Evolutionary conservation across 139 green algal species (phyloP).

Genomic region (Yamagishiella unicocca): DNA sequence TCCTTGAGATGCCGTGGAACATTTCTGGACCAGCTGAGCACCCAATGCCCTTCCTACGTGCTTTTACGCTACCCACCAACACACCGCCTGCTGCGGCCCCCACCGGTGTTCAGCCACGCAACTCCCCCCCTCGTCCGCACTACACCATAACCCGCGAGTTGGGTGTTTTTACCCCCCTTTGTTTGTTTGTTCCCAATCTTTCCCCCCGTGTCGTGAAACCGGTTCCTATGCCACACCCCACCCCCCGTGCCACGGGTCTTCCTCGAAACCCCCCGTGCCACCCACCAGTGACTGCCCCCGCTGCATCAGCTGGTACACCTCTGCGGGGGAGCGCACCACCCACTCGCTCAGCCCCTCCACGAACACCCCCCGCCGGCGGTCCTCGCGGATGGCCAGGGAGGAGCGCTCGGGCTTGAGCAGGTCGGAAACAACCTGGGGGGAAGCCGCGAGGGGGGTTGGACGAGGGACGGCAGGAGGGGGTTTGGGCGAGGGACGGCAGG

Average conservation of each 20-base stretch:
- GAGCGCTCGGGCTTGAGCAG: slow-evolving; percentile 91
- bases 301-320: slow-evolving; percentile 93
- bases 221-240: neutral
- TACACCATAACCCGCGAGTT: too few species aligned
- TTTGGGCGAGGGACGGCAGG: too few species aligned
- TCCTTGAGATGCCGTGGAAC: too few species aligned
- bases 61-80: too few species aligned
- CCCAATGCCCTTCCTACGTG: too few species aligned
- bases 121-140: too few species aligned
- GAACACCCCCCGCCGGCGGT: slow-evolving; percentile 88
- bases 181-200: neutral
- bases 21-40: too few species aligned
- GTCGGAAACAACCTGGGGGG: slow-evolving; percentile 82
- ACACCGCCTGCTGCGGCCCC: too few species aligned
- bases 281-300: slow-evolving; percentile 76
- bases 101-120: too few species aligned
- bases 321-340: slow-evolving; percentile 88
- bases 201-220: neutral
- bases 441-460: neutral
- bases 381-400: slow-evolving; percentile 80
- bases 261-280: neutral
- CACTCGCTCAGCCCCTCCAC: slow-evolving; percentile 95
- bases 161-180: too few species aligned
- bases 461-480: neutral
- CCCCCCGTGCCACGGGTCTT: too few species aligned